Base-by-base conservation (phyloP, 768 basidiomycete species). In the Termitomyces sp. region DNA sequence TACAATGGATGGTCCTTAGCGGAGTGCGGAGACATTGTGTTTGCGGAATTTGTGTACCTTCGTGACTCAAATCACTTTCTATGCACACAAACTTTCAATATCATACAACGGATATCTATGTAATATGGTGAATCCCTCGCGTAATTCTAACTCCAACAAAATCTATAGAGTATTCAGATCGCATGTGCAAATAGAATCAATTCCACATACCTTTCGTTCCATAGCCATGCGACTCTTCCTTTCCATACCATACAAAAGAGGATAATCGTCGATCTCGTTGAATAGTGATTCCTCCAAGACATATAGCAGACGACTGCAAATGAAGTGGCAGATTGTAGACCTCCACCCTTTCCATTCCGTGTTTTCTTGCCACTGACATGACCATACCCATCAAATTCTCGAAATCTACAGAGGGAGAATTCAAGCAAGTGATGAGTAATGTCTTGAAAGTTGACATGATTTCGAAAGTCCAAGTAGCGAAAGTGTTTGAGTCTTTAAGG, bases 221-320 rank as follows among this genome's bases (percentile, higher is more conserved):
- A 71, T 32, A 70, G 44, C 81, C 80, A 83, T 12, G 68, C 64
- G 17, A 80, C 60, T 32, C 70, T 54, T 72, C 75, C 17, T 54
- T 26, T 37, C 79, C 77, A 65, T 83, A 83, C 77, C 79, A 81
- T 52, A 73, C 76, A 57, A 81, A 69, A 1, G 74, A 62, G 3
- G 77, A 68, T 15, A 82, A 55, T 59, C 77, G 71, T 37, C 71
- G 72, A 5, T 65, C 60, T 43, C 80, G 68, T 42, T 68, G 61
- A 41, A 62, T 48, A 0, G 66, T 73, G 43, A 41, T 59, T 0
- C 72, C 76, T 9, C 73, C 71, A 2, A 70, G 54, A 22, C 58
- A 58, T n/a, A 49, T 46, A 2, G 69, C 72, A 9, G 60, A 53
- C 1, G 56, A 48, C 45, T 63, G 43, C 22, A 82, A 58, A 11